Conservation (phyloP, 371 early-diverging fungal genomes). For the Mortierella sp. region DNA sequence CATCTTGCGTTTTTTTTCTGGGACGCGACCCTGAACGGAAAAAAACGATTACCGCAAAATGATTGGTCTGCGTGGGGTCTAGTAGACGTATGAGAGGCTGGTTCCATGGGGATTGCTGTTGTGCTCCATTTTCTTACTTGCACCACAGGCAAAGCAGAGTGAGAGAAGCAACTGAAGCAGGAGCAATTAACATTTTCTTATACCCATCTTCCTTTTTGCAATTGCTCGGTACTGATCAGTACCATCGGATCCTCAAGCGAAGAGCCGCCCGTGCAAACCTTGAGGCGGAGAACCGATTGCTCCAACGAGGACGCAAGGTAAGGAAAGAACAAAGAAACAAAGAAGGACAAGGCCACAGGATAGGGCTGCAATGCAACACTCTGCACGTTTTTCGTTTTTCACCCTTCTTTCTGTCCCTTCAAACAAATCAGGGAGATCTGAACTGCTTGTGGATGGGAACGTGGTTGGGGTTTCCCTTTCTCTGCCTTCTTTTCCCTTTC, state of each 20-base stretch:
- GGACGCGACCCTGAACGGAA: slow-evolving; percentile 20
- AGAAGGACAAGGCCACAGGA: background rate
- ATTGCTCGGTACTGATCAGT: slow-evolving; percentile 48
- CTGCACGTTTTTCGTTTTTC: slow-evolving; percentile 14
- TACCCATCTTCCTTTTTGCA: background rate
- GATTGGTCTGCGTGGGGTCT: slow-evolving; percentile 28
- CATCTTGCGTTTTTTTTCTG: slow-evolving; percentile 8
- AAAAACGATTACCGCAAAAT: slow-evolving; percentile 17
- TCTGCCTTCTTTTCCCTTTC: background rate
- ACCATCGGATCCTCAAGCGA: slow-evolving; percentile 90
- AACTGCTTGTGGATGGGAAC: background rate
- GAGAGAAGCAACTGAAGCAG: background rate
- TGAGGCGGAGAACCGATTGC: slow-evolving; percentile 70
- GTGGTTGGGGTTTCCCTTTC: background rate
- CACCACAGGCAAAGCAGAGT: no score
- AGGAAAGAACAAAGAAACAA: background rate
- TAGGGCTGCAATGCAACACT: background rate
- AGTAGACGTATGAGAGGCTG: slow-evolving; percentile 8
- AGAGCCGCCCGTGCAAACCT: slow-evolving; percentile 79
- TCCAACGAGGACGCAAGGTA: slow-evolving; percentile 69
- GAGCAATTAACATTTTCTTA: background rate
- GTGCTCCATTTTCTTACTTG: background rate
- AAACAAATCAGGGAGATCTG: slow-evolving; percentile 6
- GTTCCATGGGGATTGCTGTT: background rate
- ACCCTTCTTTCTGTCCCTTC: slow-evolving; percentile 8